Evolutionary conservation across 192 early-diverging fungal species (phyloP).

Genomic region (Funneliformis geosporum): DNA sequence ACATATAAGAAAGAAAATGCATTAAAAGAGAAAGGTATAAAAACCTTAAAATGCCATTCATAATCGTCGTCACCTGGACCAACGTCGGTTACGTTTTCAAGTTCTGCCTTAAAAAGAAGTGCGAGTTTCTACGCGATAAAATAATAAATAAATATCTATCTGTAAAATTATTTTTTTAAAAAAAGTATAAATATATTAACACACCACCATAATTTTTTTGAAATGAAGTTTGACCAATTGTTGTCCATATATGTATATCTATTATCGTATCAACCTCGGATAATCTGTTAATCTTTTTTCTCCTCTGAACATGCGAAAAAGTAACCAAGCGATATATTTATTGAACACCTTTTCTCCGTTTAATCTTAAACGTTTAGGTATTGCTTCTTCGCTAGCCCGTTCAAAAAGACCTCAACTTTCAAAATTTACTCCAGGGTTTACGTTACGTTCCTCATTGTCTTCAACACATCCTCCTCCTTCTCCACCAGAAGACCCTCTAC

Average conservation of each 20-base stretch:
- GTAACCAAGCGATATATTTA: not conserved
- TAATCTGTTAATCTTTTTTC: too few relatives aligned
- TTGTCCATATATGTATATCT: not conserved
- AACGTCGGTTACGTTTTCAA: slow-evolving; percentile 80
- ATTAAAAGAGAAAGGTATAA: not conserved
- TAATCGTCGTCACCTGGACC: slow-evolving; percentile 59
- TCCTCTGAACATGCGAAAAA: not conserved
- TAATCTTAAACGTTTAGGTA: not conserved
- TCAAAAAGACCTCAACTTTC: slow-evolving; percentile 18
- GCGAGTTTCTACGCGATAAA: slow-evolving; percentile 40
- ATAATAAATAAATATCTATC: not conserved
- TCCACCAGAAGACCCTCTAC: slow-evolving; percentile 16
- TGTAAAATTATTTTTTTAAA: not conserved
- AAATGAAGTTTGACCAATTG: not conserved
- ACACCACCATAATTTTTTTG: slow-evolving; percentile 6
- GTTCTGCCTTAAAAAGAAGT: slow-evolving; percentile 74
- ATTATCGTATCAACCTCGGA: too few relatives aligned
- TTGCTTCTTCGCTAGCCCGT: not conserved
- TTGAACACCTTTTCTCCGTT: not conserved
- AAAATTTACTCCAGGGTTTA: not conserved
- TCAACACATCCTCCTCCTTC: not conserved
- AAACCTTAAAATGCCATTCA: slow-evolving; percentile 70
- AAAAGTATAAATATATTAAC: not conserved
- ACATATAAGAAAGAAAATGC: too few relatives aligned
- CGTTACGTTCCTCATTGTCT: not conserved